Base-by-base conservation (phyloP, 176 grass and related monocot species). In the Puccinellia tenuiflora region DNA sequence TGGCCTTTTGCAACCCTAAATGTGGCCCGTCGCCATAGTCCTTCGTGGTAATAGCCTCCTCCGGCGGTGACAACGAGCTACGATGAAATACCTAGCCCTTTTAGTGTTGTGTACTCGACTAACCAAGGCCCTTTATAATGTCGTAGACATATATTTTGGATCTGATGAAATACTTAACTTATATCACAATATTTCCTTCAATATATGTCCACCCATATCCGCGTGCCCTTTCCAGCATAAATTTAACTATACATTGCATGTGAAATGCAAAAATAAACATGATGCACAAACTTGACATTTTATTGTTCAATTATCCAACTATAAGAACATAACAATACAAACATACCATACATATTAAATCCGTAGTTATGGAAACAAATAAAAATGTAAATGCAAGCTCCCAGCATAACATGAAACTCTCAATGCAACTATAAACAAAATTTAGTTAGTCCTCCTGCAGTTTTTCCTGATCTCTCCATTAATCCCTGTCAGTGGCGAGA, bases 391-490 rank as follows among this genome's bases (percentile, higher is more conserved):
- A 2, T 28, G 28, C 71, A 74, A 51, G 5, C 25, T 50, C 45
- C 4, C 43, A 73, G 30, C 42, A 48, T 24, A 43, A 4, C 4
- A 42, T 73, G 70, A 46, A 73, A 29, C 25, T 20, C 16, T 31
- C 24, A 72, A 26, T 14, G 25, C n/a, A 30, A 73, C 16, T 47
- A 5, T 11, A 31, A 30, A 10, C 2, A 47, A 30, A 12, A 11
- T 31, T 29, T 59, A 93, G 43, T 93, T 94, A 12, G 53, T 42
- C 63, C 3, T 83, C 30, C 90, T 88, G 80, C 92, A 92, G 10
- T 94, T 94, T 63, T 29, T 90, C 75, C 92, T 90, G 61, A 94
- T 86, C 90, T 92, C 68, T 3, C 92, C 92, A 0, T 53, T 81
- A 4, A 79, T 83, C 2, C 90, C 85, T 0, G 85, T 88, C 28